Base-by-base conservation (phyloP, 1,284 basidiomycete genomes). In the Ganoderma multipileum region DNA sequence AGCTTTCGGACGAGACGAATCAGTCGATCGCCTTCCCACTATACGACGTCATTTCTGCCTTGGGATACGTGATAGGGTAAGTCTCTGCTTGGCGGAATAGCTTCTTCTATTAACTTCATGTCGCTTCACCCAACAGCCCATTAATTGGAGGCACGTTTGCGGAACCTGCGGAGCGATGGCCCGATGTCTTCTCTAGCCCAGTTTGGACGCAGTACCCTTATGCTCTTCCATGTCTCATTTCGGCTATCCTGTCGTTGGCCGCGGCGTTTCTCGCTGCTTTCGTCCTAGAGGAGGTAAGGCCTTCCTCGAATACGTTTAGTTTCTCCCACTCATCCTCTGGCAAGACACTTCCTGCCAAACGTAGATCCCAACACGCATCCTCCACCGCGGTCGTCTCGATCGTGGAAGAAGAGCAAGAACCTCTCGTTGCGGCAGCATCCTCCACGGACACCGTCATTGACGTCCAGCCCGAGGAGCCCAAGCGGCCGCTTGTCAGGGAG, bases 1-100 rank as follows among this genome's bases (percentile, higher is more conserved):
- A 92, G 76, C 82, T 93, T n/a, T 89, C 89, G 2, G 88, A 93
- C 73, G 76, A 84, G 12, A 86, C 86, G 4, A 92, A 93, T 68
- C 86, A 90, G 75, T 85, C 86, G 0, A 75, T 82, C 50, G 88
- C 87, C 0, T 89, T 89, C 72, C 89, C 91, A 2, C 81, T 91
- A 11, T 90, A 88, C 69, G 86, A 87, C 47, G 78, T 91, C 28
- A 83, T 85, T 33, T 91, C 86, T 80, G 89, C 89, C 1, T 69
- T 91, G 2, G 90, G 90, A 28, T 81, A 83, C 30, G 85, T 90
- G 52, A 78, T 90, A 23, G 90, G 90, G 88, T 89, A 69, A 38
- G 80, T 63, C 52, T 47, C 44, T 11, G 11, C 14, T 18, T 41
- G 14, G n/a, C 36, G 14, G 23, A 14, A 23, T 38, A 41, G n/a